Percentiles rank a stretch among this genome's conserved stretches.
These are phyloP conservation scores for Penicillium digitatum DNA, from an alignment of 2,329 filamentous ascomycete species.

Conservation along the genomic window DNA sequence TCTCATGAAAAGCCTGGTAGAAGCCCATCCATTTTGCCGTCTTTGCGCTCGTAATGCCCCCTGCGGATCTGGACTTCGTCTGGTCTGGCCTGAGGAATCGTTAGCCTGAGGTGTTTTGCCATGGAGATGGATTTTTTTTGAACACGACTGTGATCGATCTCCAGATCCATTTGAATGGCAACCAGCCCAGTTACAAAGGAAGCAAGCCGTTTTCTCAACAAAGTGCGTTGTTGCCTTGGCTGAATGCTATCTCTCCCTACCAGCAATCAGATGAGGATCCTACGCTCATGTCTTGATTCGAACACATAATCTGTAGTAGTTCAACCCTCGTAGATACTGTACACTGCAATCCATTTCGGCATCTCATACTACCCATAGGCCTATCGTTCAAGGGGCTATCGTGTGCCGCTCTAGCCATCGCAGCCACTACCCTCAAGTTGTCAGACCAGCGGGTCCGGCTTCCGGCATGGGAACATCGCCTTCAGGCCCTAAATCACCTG, in stretches of 20 bases:
- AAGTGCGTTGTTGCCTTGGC: neutral
- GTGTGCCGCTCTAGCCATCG: slow-evolving; percentile 26
- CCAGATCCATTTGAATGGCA: slow-evolving; percentile 9
- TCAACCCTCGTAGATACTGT: slow-evolving; percentile 28
- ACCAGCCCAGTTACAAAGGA: neutral
- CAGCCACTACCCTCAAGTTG: slow-evolving; percentile 25
- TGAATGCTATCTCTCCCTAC: slow-evolving; percentile 1
- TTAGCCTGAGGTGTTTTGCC: slow-evolving; percentile 26
- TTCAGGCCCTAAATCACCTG: slow-evolving; percentile 11
- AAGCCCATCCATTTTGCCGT: slow-evolving; percentile 20
- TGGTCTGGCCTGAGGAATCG: slow-evolving; percentile 28
- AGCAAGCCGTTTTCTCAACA: neutral
- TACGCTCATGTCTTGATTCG: slow-evolving; percentile 24
- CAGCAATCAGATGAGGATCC: slow-evolving; percentile 13
- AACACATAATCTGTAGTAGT: slow-evolving; percentile 26
- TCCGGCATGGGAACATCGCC: slow-evolving; percentile 24
- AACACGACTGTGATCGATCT: slow-evolving; percentile 13
- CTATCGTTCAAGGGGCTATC: slow-evolving; percentile 26
- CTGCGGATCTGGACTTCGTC: slow-evolving; percentile 21
- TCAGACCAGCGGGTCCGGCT: slow-evolving; percentile 20
- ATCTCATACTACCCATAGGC: slow-evolving; percentile 30
- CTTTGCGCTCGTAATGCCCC: slow-evolving; percentile 16
- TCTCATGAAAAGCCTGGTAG: slow-evolving; percentile 1
- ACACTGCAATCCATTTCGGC: slow-evolving; percentile 28
- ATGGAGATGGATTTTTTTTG: slow-evolving; percentile 24